phyloP scores from a whole-genome alignment of 306 rosid genomes.

The Cucurbita maxima region DNA sequence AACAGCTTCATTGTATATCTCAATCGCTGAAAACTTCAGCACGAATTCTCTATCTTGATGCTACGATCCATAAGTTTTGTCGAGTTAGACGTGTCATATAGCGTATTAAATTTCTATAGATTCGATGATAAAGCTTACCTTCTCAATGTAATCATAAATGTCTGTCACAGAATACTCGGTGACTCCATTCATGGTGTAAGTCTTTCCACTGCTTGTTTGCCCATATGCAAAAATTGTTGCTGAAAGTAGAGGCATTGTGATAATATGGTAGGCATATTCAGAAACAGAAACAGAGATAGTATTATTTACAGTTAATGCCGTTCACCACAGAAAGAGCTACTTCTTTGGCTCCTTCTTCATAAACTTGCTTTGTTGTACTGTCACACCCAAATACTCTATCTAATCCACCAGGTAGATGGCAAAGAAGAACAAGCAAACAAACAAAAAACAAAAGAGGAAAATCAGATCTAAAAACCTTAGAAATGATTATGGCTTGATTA shows the following conservation, averaged over 20 bases:
- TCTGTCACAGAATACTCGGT: slow-evolving; percentile 57
- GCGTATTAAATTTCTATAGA: background rate
- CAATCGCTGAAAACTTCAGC: slow-evolving; percentile 81
- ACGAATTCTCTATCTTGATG: slow-evolving; percentile 52
- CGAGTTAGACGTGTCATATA: background rate
- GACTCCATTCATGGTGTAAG: slow-evolving; percentile 80
- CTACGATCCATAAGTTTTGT: slow-evolving; percentile 26
- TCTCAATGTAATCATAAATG: slow-evolving; percentile 45
- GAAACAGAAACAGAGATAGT: slow-evolving; percentile 6
- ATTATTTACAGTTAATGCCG: slow-evolving; percentile 79
- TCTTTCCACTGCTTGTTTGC: slow-evolving; percentile 97
- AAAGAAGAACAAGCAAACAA: background rate
- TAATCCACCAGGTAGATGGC: background rate
- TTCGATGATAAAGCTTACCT: slow-evolving; percentile 20
- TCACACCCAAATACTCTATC: slow-evolving; percentile 61
- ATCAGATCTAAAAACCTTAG: no score
- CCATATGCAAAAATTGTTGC: slow-evolving; percentile 88
- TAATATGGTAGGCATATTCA: background rate
- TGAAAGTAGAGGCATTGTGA: slow-evolving; percentile 6
- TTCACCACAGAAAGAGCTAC: slow-evolving; percentile 68
- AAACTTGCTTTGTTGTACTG: slow-evolving; percentile 49
- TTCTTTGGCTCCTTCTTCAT: slow-evolving; percentile 64
- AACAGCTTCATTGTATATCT: slow-evolving; percentile 84
- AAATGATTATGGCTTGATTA: no score
- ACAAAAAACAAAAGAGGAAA: background rate